Conservation (phyloP, 306 rosid genomes). For the Senna tora region DNA sequence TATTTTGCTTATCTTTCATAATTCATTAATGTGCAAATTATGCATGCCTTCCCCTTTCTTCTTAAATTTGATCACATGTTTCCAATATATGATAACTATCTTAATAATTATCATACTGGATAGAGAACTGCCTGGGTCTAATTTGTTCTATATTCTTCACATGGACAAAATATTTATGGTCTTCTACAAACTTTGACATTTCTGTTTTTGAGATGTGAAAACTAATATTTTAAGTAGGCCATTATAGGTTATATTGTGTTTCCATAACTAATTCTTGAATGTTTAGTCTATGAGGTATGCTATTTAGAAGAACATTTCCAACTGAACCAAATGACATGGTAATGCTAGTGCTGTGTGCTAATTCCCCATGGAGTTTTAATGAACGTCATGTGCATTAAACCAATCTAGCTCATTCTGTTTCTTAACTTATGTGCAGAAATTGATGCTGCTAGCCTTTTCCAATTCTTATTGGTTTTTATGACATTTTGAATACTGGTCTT, state of each 20-base stretch:
- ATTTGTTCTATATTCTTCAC: constrained; percentile 14
- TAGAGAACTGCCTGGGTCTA: not conserved
- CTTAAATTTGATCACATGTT: constrained; percentile 13
- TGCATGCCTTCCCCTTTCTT: constrained; percentile 11
- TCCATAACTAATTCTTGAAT: constrained; percentile 26
- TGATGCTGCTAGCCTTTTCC: not conserved
- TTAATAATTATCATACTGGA: constrained; percentile 9
- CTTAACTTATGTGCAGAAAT: not conserved
- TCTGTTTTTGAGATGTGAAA: constrained; percentile 21
- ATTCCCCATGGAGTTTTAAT: not conserved
- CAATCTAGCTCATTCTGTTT: not conserved
- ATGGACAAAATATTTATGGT: constrained; percentile 14
- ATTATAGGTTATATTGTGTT: not conserved
- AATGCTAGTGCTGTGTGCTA: not conserved
- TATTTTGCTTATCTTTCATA: constrained; percentile 19
- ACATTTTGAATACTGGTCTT: not conserved
- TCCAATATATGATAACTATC: constrained; percentile 18
- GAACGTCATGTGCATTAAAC: not conserved
- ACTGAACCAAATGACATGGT: not conserved
- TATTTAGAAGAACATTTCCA: not conserved
- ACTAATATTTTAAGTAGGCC: constrained; percentile 5
- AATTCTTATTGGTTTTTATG: not conserved
- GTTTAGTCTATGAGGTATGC: not conserved
- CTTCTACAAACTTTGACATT: constrained; percentile 14
- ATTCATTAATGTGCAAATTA: constrained; percentile 22